Conservation (phyloP, 2,329 filamentous ascomycete genomes). For the Xylogone sp. region DNA sequence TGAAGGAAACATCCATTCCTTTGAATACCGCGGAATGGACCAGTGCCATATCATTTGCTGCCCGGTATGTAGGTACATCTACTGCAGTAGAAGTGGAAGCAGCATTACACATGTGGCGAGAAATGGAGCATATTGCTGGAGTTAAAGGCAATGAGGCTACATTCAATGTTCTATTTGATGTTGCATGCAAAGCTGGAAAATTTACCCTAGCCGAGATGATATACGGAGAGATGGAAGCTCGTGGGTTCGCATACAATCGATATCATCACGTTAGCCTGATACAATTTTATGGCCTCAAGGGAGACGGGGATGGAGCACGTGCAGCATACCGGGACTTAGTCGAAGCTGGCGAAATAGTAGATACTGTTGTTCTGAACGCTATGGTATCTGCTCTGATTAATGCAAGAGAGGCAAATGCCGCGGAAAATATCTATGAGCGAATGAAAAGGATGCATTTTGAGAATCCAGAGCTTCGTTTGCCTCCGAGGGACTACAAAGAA, state of each 20-base stretch:
- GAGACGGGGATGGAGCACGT: conserved; percentile 70
- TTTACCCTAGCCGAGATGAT: conserved; percentile 81
- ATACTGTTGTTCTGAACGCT: conserved; percentile 82
- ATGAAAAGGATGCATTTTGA: conserved; percentile 60
- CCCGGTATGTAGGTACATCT: conserved; percentile 61
- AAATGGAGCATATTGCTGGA: conserved; percentile 76
- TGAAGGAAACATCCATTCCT: conserved; percentile 68
- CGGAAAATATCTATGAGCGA: conserved; percentile 74
- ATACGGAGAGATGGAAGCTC: conserved; percentile 71
- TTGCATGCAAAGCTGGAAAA: conserved; percentile 81
- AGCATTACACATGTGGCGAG: conserved; percentile 75
- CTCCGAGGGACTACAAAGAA: conserved; percentile 31
- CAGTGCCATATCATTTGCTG: conserved; percentile 74
- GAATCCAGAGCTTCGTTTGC: conserved; percentile 18
- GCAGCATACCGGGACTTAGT: conserved; percentile 80
- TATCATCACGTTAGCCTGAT: conserved; percentile 81
- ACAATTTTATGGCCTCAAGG: conserved; percentile 73
- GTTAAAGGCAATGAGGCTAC: conserved; percentile 71
- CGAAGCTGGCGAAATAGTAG: conserved; percentile 80
- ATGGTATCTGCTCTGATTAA: conserved; percentile 76
- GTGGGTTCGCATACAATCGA: conserved; percentile 67
- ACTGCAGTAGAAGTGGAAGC: conserved; percentile 59
- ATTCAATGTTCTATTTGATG: conserved; percentile 89
- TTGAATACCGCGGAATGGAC: conserved; percentile 75
- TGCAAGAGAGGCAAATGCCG: conserved; percentile 71